These are phyloP conservation scores for Elsinoe ampelina DNA, from an alignment of 2,329 filamentous ascomycete genomes.

Conservation along the genomic window DNA sequence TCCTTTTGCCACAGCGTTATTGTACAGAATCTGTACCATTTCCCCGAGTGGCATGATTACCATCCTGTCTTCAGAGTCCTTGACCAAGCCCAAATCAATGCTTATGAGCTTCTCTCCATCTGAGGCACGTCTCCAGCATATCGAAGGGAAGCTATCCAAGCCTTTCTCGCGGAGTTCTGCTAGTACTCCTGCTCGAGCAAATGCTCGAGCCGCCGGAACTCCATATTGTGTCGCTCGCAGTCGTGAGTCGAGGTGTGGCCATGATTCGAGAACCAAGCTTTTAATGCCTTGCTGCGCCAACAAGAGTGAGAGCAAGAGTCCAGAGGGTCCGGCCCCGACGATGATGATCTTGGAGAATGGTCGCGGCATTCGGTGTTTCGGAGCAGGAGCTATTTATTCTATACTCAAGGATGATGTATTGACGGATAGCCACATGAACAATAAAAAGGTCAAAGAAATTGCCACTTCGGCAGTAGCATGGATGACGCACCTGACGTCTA, in stretches of 20 bases:
- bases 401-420: too few species aligned
- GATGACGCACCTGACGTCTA: background rate
- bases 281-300: conserved; percentile 27
- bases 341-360: conserved; percentile 23
- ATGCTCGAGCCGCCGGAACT: conserved; percentile 48
- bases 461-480: background rate
- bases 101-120: conserved; percentile 34
- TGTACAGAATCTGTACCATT: conserved; percentile 22
- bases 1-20: conserved; percentile 20
- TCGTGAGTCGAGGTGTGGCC: conserved; percentile 21
- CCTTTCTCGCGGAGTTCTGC: conserved; percentile 39
- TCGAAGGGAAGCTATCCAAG: conserved; percentile 21
- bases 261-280: conserved; percentile 30
- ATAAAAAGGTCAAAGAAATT: too few species aligned
- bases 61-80: conserved; percentile 19
- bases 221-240: conserved; percentile 47
- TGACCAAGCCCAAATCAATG: conserved; percentile 20
- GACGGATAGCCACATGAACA: too few species aligned
- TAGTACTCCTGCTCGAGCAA: conserved; percentile 51
- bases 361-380: background rate
- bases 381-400: too few species aligned
- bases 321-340: conserved; percentile 32
- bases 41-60: conserved; percentile 20
- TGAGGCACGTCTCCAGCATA: conserved; percentile 31
- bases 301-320: conserved; percentile 33